Conservation (phyloP, 352 stramenopile species). For the Achlya hypogyna region DNA sequence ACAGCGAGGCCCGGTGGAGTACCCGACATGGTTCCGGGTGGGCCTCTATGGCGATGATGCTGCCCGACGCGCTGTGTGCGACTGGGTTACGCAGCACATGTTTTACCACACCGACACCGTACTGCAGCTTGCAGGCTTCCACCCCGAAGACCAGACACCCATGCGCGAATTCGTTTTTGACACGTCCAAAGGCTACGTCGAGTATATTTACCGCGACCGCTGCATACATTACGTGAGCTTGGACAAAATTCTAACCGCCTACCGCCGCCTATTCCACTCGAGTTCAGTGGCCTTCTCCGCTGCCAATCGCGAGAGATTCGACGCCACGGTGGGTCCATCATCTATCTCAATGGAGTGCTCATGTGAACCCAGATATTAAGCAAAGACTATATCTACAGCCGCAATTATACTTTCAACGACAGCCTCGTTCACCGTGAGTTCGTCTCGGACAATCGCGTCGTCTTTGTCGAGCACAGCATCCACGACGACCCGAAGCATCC, state of each 20-base stretch:
- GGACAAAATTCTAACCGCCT: not conserved
- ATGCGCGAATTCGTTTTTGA: not conserved
- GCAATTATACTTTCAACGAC: not conserved
- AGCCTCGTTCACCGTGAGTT: not conserved
- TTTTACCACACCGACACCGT: not conserved
- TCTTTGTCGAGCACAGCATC: not conserved
- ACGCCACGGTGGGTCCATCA: not conserved
- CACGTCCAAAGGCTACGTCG: not conserved
- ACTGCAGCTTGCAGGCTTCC: not conserved
- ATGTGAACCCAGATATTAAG: not conserved
- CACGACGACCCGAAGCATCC: not conserved
- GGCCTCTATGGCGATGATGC: not conserved
- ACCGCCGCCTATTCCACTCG: not conserved
- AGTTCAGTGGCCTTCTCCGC: not conserved
- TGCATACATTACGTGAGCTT: not conserved
- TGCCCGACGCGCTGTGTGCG: not conserved
- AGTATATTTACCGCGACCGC: not conserved
- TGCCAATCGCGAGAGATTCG: not conserved
- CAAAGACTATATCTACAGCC: not conserved
- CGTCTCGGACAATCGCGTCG: not conserved
- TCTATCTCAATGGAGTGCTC: not conserved
- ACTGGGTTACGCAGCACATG: not conserved
- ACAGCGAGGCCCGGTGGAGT: not conserved
- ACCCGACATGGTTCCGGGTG: not conserved
- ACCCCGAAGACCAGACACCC: not conserved